phyloP scores from a whole-genome alignment of 148 eudicot genomes.

The Heliamphora exappendiculata region DNA sequence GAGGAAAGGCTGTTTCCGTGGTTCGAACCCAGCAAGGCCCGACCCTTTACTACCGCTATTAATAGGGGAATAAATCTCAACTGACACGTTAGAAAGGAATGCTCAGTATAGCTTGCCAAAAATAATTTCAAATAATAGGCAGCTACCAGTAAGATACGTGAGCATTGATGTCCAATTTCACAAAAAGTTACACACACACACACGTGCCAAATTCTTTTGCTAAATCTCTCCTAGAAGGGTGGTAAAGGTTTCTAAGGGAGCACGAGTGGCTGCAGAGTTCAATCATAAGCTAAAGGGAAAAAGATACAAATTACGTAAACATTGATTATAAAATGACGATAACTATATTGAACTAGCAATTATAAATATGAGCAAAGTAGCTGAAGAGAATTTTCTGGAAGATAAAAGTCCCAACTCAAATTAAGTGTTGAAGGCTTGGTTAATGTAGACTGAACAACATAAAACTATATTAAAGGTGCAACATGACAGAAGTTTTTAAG shows the following conservation, averaged over 20 bases:
- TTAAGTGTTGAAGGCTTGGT: not conserved
- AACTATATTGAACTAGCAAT: not conserved
- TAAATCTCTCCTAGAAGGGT: not conserved
- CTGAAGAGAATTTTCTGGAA: not conserved
- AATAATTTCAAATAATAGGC: not conserved
- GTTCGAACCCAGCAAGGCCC: no score
- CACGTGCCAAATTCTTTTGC: not conserved
- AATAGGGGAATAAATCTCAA: not conserved
- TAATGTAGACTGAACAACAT: constrained; percentile 1
- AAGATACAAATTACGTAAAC: not conserved
- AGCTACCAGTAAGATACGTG: not conserved
- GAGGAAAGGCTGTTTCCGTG: no score
- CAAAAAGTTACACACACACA: not conserved
- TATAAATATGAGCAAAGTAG: not conserved
- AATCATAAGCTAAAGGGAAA: not conserved
- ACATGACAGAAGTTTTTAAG: no score
- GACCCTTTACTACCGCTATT: no score
- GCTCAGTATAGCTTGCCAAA: not conserved
- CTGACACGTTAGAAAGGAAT: not conserved
- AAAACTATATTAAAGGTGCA: no score
- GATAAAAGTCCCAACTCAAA: not conserved
- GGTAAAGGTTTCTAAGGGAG: not conserved
- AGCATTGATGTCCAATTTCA: not conserved
- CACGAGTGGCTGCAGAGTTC: not conserved
- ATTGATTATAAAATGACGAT: not conserved